These are phyloP conservation scores for Umbilicus rupestris DNA, from an alignment of 164 flowering plant species.

Conservation along the genomic window DNA sequence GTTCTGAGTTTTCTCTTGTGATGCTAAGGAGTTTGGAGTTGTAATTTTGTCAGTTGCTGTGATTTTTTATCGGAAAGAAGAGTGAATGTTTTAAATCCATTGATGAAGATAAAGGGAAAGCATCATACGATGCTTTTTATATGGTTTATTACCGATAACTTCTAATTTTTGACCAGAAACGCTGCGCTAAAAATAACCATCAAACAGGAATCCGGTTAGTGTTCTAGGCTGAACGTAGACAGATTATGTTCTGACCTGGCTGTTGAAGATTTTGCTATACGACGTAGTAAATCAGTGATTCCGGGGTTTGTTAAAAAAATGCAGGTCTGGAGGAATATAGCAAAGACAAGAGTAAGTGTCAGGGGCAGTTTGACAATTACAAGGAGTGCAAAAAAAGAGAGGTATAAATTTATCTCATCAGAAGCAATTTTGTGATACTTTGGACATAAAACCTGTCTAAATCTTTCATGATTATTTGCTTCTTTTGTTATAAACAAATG, in stretches of 20 bases:
- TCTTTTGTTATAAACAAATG: background rate
- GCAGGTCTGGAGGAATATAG: constrained; percentile 68
- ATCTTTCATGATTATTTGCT: background rate
- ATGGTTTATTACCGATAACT: background rate
- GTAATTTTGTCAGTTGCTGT: background rate
- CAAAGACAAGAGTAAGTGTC: constrained; percentile 83
- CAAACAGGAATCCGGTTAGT: background rate
- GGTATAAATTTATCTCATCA: constrained; percentile 21
- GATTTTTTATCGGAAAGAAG: background rate
- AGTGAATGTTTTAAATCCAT: background rate
- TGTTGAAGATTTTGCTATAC: too few species aligned
- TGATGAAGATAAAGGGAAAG: too few species aligned
- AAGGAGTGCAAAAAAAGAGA: constrained; percentile 90
- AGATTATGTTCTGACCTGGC: background rate
- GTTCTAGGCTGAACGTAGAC: background rate
- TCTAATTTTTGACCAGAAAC: too few species aligned
- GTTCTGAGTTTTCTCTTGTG: too few species aligned
- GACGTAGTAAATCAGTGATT: too few species aligned
- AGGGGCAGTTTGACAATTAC: constrained; percentile 80
- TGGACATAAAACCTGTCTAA: background rate
- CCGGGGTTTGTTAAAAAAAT: constrained; percentile 1
- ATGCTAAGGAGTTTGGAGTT: too few species aligned
- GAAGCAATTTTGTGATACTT: background rate
- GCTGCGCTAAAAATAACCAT: too few species aligned
- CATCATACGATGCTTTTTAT: background rate